Conservation (phyloP, 192 early-diverging fungal genomes). For the Entomortierella beljakovae region DNA sequence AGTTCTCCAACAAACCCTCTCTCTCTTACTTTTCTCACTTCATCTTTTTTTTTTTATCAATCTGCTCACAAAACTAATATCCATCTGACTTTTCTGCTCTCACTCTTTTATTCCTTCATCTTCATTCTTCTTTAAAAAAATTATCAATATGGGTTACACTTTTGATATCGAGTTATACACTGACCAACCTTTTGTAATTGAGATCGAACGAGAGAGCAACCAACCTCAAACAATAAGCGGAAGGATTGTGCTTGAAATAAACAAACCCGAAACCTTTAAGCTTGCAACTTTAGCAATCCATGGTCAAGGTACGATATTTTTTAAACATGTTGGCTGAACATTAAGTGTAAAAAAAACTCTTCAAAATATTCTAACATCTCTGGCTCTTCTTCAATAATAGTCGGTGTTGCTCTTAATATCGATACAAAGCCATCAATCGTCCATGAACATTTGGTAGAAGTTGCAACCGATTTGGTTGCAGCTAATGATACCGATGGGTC, state of each 20-base stretch:
- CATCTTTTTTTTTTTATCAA: background rate
- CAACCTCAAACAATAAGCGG: conserved; percentile 21
- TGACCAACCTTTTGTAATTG: conserved; percentile 31
- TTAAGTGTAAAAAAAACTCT: background rate
- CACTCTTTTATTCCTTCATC: background rate
- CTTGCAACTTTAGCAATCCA: conserved; percentile 20
- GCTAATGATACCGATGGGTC: conserved; percentile 48
- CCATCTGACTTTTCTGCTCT: background rate
- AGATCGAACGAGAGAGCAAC: conserved; percentile 5
- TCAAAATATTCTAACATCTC: background rate
- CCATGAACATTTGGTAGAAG: conserved; percentile 26
- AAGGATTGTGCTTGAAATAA: conserved; percentile 21
- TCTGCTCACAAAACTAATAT: background rate
- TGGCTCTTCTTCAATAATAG: conserved; percentile 7
- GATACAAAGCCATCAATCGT: conserved; percentile 23
- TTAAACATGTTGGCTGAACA: background rate
- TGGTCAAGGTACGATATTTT: conserved; percentile 27
- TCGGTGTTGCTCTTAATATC: conserved; percentile 31
- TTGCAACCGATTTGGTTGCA: conserved; percentile 22
- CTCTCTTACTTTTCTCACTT: background rate
- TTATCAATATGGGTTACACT: conserved; percentile 38
- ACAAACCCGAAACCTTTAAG: conserved; percentile 31
- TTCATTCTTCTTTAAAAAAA: background rate
- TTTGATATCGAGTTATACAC: conserved; percentile 41
- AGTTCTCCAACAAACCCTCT: too few species aligned